Conservation (phyloP, 306 rosid species). For the Glycine tomentella region DNA sequence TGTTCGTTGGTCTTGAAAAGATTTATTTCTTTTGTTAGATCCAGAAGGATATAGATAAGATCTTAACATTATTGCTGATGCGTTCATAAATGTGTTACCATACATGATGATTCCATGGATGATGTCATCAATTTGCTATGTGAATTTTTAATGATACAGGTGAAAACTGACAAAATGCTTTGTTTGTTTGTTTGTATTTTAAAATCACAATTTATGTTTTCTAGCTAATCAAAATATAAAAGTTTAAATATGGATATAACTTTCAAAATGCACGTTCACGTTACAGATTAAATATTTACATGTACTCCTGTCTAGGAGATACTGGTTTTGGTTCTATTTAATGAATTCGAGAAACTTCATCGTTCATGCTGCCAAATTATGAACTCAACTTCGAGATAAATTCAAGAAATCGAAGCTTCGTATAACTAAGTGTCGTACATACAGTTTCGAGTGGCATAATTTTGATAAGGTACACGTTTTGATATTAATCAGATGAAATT, state of each 20-base stretch:
- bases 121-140: conserved; percentile 6
- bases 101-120: conserved; percentile 26
- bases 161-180: neutral
- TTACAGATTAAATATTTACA: neutral
- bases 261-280: neutral
- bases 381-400: neutral
- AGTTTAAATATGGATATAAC: neutral
- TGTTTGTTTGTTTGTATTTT: neutral
- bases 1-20: neutral
- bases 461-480: too few relatives aligned
- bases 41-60: conserved; percentile 19
- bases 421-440: too few relatives aligned
- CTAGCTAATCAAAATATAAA: neutral
- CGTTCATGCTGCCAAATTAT: neutral
- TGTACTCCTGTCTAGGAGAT: neutral
- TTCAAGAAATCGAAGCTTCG: neutral
- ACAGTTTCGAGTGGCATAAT: neutral
- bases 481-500: too few relatives aligned
- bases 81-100: conserved; percentile 25
- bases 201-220: neutral
- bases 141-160: neutral
- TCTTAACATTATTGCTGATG: neutral
- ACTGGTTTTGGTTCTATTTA: neutral
- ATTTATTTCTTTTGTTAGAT: neutral
- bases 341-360: neutral